Base-by-base conservation (phyloP, 2,329 filamentous ascomycete species). In the Xylogone sp. region DNA sequence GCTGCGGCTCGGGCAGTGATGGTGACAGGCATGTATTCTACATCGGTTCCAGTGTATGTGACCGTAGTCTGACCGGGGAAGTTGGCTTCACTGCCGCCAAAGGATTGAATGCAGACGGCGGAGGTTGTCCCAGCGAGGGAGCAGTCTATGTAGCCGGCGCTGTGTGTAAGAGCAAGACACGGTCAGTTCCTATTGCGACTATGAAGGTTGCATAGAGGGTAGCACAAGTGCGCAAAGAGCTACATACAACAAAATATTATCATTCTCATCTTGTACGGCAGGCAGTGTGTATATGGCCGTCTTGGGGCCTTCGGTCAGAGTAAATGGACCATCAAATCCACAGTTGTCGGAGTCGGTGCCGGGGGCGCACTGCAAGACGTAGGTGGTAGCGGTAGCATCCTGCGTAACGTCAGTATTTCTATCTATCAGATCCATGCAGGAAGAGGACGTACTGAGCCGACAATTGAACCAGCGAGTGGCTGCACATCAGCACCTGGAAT, bases 301-400 rank as follows among this genome's bases (percentile, higher is more conserved):
- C 19, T 49, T 19, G 3, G 57, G 50, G 3, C 58, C 58, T 22
- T 59, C 57, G 1, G 54, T 59, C 12, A 60, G 42, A 6, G 55
- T 57, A n/a, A 59, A 21, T 13, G 21, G 27, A 1, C 49, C 51
- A 1, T 19, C n/a, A 13, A 57, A 43, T 2, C 55, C 56, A 24
- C 58, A 60, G 6, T 48, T 47, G 43, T 47, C 21, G 43, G n/a
- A n/a, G 21, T 48, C 51, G 13, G 49, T 50, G 1, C 21, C 43
- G 13, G 52, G 47, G 5, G 47, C 43, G 45, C 59, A 61, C 46
- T 48, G 19, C 2, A 61, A 16, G 18, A 54, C 54, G 42, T 59
- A 61, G n/a, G 59, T 61, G 27, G 57, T 61, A 2, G 56, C 52
- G 3, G 52, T 50, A 8, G 54, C 48, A n/a, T 58, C 59, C 55